phyloP scores from a whole-genome alignment of 163 green algal genomes.

The Chloromonas sp. region DNA sequence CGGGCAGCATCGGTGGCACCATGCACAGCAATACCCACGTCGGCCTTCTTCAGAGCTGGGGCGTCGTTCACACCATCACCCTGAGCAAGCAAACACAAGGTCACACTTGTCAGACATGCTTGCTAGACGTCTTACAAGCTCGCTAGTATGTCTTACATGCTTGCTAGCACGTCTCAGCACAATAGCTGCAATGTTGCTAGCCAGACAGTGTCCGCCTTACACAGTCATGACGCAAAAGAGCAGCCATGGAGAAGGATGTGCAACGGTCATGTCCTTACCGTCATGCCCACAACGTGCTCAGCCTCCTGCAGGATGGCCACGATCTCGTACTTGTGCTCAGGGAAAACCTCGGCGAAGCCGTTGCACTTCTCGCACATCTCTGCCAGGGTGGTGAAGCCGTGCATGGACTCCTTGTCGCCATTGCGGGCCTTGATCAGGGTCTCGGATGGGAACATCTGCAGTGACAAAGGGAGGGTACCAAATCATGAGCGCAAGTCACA shows the following conservation, averaged over 20 bases:
- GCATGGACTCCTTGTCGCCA: slow-evolving; percentile 42
- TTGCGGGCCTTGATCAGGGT: slow-evolving; percentile 59
- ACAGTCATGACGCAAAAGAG: too few species aligned
- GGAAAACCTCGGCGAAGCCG: slow-evolving; percentile 89
- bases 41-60: slow-evolving; percentile 76
- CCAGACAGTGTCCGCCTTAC: too few species aligned
- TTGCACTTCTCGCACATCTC: slow-evolving; percentile 84
- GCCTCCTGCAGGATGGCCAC: slow-evolving; percentile 64
- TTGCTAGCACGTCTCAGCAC: too few species aligned
- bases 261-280: slow-evolving; percentile 32
- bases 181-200: too few species aligned
- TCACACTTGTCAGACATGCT: too few species aligned
- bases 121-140: too few species aligned
- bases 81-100: slow-evolving; percentile 13
- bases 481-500: too few species aligned
- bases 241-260: too few species aligned
- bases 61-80: slow-evolving; percentile 95
- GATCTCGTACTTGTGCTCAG: slow-evolving; percentile 90
- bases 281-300: slow-evolving; percentile 82
- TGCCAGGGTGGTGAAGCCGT: slow-evolving; percentile 47
- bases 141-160: too few species aligned
- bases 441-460: slow-evolving; percentile 79
- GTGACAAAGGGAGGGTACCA: background rate
- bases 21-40: slow-evolving; percentile 87
- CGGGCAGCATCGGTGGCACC: slow-evolving; percentile 88